Evolutionary conservation across 441 rosid species (phyloP), one percentile per base, ranked within the genome.

Genomic region (Erysimum pusillum): DNA sequence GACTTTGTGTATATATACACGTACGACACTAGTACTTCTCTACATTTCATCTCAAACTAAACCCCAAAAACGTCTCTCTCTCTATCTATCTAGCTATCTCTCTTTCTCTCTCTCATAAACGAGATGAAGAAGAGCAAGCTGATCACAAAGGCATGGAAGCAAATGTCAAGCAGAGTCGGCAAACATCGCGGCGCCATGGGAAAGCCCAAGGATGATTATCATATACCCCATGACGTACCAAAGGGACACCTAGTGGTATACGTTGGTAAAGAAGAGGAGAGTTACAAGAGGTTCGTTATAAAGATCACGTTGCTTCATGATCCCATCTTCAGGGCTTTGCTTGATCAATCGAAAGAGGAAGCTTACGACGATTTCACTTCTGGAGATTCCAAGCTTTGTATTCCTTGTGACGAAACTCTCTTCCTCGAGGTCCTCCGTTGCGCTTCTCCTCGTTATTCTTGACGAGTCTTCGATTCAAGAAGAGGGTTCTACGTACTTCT

Each of bases 181-280:
- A 67, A 72, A n/a, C 66, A 46, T 18, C 32, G 58, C 3, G 12
- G 28, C 1, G 52, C 71, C 42, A 75, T 38, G 1, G 67, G 69
- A 45, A 51, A 67, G 15, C 31, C 44, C 35, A 34, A 45, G 18
- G 52, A 57, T 17, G 3, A 38, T 5, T 38, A 60, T 38, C 61
- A 67, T n/a, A 74, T 79, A 67, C 82, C 82, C 45, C 60, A 48
- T 25, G 82, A 79, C 14, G 82, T 79, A 54, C 82, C 82, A 68
- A 79, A 79, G 63, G 82, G 82, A 38, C 78, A 79, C 48, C 8
- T 79, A 11, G 82, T 79, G 66, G 82, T 79, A 8, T 79, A 74
- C 42, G 82, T 79, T 14, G 82, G 78, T 25, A 78, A 67, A 73
- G 81, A 78, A 28, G 78, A 79, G 28, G 75, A 54, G 6, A 25